A percentile compares a stretch with the other conserved stretches of the same genome.
phyloP scores from a whole-genome alignment of 345 rosid genomes.

The Bruguiera gymnorhiza region DNA sequence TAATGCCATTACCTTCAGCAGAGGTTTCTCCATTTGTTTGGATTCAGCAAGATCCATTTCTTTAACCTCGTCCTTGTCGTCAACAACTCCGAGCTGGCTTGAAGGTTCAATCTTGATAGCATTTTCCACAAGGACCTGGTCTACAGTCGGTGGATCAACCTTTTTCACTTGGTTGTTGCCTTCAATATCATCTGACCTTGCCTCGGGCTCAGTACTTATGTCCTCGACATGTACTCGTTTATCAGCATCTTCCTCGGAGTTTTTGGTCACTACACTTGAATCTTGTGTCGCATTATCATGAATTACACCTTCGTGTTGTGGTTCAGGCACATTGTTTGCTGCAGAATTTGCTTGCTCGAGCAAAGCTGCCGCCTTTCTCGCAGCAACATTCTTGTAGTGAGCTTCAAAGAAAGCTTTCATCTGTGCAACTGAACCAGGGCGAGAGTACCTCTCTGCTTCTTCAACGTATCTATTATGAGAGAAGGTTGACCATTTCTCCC shows the following conservation, averaged over 20 bases:
- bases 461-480: constrained; percentile 39
- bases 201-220: neutral
- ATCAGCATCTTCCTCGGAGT: neutral
- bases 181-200: constrained; percentile 6
- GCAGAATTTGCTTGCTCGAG: constrained; percentile 30
- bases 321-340: constrained; percentile 8
- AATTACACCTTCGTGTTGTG: neutral
- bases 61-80: constrained; percentile 16
- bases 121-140: constrained; percentile 26
- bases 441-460: constrained; percentile 44
- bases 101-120: constrained; percentile 13
- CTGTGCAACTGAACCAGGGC: constrained; percentile 50
- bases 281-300: neutral
- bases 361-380: constrained; percentile 41
- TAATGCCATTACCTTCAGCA: constrained; percentile 37
- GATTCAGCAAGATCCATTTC: constrained; percentile 24
- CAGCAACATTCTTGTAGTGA: constrained; percentile 40
- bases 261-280: neutral
- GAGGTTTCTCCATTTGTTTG: constrained; percentile 44
- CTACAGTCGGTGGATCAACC: constrained; percentile 8
- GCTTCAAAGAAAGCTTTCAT: constrained; percentile 55
- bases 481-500: constrained; percentile 51
- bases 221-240: constrained; percentile 13
- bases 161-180: constrained; percentile 18
- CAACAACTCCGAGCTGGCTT: constrained; percentile 12